These are phyloP conservation scores for Dendryphion nanum DNA, from an alignment of 2,329 filamentous ascomycete genomes.

Conservation along the genomic window DNA sequence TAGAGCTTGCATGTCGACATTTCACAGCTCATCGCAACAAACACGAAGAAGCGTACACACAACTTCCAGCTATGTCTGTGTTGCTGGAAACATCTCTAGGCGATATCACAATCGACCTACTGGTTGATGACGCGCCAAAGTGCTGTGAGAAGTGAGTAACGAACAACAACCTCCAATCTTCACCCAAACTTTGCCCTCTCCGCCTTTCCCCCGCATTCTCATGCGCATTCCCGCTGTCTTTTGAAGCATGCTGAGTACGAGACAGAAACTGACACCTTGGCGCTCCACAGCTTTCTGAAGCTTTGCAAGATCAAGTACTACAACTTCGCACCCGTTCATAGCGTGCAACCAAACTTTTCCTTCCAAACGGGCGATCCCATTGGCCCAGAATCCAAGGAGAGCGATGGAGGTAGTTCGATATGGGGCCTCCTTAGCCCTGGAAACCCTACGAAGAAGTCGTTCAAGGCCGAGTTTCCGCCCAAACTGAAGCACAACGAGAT, in stretches of 20 bases:
- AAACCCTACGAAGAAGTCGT: slow-evolving; percentile 66
- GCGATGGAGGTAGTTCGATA: slow-evolving; percentile 90
- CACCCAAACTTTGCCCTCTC: slow-evolving; percentile 15
- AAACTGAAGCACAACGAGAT: slow-evolving; percentile 86
- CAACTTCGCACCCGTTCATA: slow-evolving; percentile 92
- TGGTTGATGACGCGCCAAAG: slow-evolving; percentile 84
- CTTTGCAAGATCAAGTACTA: slow-evolving; percentile 99
- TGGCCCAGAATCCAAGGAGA: slow-evolving; percentile 77
- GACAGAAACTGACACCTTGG: slow-evolving; percentile 51
- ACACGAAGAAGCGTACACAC: too few species aligned
- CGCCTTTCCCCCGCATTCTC: slow-evolving; percentile 13
- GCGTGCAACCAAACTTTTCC: slow-evolving; percentile 90
- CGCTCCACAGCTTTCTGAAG: slow-evolving; percentile 78
- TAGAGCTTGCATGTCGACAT: too few species aligned
- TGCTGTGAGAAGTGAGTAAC: slow-evolving; percentile 86
- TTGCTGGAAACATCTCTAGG: slow-evolving; percentile 89
- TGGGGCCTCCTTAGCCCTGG: slow-evolving; percentile 75
- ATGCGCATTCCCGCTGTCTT: slow-evolving; percentile 24
- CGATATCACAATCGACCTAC: slow-evolving; percentile 91
- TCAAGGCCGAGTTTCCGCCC: slow-evolving; percentile 78
- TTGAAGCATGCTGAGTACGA: slow-evolving; percentile 52
- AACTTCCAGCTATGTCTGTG: slow-evolving; percentile 78
- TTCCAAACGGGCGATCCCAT: slow-evolving; percentile 96
- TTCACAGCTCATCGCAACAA: too few species aligned
- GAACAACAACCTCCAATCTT: too few species aligned